Evolutionary conservation across 352 stramenopile genomes (phyloP), one percentile per base, ranked within the genome.

Genomic region (Globisporangium polare): DNA sequence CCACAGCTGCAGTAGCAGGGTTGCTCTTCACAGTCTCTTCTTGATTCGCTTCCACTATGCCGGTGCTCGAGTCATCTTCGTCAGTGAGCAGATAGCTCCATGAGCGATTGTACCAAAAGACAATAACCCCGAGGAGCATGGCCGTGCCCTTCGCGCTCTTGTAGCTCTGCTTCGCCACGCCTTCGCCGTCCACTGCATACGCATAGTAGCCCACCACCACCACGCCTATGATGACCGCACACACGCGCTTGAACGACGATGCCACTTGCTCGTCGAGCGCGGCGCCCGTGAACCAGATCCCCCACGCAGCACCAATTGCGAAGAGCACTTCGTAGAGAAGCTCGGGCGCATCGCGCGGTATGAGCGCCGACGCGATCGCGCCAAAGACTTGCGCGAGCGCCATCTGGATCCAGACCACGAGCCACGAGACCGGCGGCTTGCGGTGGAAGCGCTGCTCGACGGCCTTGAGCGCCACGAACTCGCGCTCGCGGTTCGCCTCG

Each of bases 291-390:
- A 68, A 62, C 29, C 29, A 62, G 39, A 72, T 69, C 20, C 50
- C 58, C 24, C 41, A 66, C 1, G 66, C 53, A 24, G 66, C 57
- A 10, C 66, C 66, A n/a, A 54, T 17, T 2, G 49, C 46, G 39
- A 61, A 69, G 42, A 71, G 45, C 46, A 68, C 1, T 24, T 71
- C 65, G 22, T 65, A 71, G 24, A 58, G 13, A 15, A 56, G 1
- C 18, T 31, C 41, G 3, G 51, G 45, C 6, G 29, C 5, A 0
- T 43, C 56, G 9, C 49, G 26, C 17, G 66, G 66, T n/a, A 72
- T 13, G 2, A 63, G 35, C 17, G 57, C 45, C 33, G 57, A 43
- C 22, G 57, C 46, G 33, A 63, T 63, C 13, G 41, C 8, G 18
- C 61, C 62, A 27, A 64, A 63, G 15, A 58, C 15, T 10, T 58